Conservation (phyloP, 2,329 filamentous ascomycete species). For the Penicillium sp. region DNA sequence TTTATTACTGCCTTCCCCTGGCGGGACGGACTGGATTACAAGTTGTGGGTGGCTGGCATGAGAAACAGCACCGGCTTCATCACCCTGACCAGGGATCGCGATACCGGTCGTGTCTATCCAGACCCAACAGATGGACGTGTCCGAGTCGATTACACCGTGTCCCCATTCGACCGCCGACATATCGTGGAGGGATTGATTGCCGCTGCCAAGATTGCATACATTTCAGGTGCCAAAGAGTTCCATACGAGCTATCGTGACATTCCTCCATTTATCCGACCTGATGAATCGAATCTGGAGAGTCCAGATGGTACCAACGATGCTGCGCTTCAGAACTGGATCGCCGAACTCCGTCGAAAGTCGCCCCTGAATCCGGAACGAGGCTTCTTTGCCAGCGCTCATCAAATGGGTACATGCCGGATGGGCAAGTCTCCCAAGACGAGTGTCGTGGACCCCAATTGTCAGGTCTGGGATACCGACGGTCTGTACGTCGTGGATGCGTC, state of each 20-base stretch:
- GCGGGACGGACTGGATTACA: conserved; percentile 64
- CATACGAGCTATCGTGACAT: conserved; percentile 59
- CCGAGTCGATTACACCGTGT: conserved; percentile 65
- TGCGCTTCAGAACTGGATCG: conserved; percentile 53
- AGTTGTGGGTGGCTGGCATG: conserved; percentile 64
- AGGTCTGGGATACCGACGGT: conserved; percentile 45
- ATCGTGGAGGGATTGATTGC: conserved; percentile 67
- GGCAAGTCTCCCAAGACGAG: conserved; percentile 37
- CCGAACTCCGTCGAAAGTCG: conserved; percentile 43
- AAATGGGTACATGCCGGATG: conserved; percentile 51
- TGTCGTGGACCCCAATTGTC: conserved; percentile 44
- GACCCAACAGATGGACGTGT: conserved; percentile 63
- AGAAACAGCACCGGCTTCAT: conserved; percentile 68
- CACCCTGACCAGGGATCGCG: conserved; percentile 67
- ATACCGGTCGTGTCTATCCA: conserved; percentile 66
- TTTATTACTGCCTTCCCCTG: conserved; percentile 62
- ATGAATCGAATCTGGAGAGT: conserved; percentile 18
- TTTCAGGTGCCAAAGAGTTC: conserved; percentile 76
- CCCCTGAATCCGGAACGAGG: conserved; percentile 45
- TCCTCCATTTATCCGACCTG: conserved; percentile 56
- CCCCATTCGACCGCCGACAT: conserved; percentile 65
- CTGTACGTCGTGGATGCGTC: conserved; percentile 49
- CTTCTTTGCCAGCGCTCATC: conserved; percentile 45
- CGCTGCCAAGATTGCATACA: conserved; percentile 69
- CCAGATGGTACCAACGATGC: conserved; percentile 50